phyloP scores from a whole-genome alignment of 148 eudicot species.

The Spergularia marina region DNA sequence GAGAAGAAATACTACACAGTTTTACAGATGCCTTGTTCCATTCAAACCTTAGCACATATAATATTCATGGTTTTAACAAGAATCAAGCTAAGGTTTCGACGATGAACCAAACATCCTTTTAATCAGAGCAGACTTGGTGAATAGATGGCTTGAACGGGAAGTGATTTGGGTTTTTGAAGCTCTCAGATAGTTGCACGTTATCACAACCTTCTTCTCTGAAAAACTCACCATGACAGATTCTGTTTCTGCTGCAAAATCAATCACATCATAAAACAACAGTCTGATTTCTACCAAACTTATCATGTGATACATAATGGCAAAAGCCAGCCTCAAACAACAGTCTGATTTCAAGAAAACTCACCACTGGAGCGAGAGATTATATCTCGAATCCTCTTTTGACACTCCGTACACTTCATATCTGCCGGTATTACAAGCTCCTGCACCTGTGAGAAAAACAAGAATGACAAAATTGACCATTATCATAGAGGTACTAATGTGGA shows the following conservation, averaged over 20 bases:
- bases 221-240: slow-evolving; percentile 52
- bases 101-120: slow-evolving; percentile 36
- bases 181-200: slow-evolving; percentile 38
- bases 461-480: not conserved
- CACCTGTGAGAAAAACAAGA: slow-evolving; percentile 31
- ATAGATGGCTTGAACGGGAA: slow-evolving; percentile 5
- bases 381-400: slow-evolving; percentile 53
- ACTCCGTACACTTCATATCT: slow-evolving; percentile 50
- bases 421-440: slow-evolving; percentile 76
- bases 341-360: slow-evolving; percentile 6
- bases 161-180: slow-evolving; percentile 18
- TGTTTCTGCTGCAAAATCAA: slow-evolving; percentile 36
- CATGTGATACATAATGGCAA: not conserved
- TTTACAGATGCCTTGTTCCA: slow-evolving; percentile 15
- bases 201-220: slow-evolving; percentile 59
- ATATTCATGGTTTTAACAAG: not conserved
- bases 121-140: slow-evolving; percentile 31
- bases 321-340: no score
- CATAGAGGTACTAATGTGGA: not conserved
- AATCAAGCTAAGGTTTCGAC: slow-evolving; percentile 18
- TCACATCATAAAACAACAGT: not conserved
- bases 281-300: not conserved
- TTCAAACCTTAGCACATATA: not conserved
- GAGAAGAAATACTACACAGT: not conserved
- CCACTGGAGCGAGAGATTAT: slow-evolving; percentile 56